Base-by-base conservation (phyloP, 148 eudicot species). In the Vaccinium myrtillus region DNA sequence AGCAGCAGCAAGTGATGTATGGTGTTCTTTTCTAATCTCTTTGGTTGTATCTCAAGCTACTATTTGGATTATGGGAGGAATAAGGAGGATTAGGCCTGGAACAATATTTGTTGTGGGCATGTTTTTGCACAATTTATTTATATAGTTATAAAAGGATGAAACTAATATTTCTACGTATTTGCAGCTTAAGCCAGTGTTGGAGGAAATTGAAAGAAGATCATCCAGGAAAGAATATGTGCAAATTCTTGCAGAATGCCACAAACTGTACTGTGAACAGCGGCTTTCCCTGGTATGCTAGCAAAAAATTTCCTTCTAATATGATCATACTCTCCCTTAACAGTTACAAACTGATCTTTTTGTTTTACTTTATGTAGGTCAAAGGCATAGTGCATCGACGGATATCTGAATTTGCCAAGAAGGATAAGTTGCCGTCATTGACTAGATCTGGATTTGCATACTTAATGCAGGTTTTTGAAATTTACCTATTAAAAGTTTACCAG, bases 1-100 rank as follows among this genome's bases (percentile, higher is more conserved):
- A 90, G 98, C 98, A 75, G 99, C 99, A 87, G 96, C 99, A 80
- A 95, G 94, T 90, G 99, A 97, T 98, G 99, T 95, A 83, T 81
- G 54, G 36, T 36, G 27, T 19, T 80, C 49, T 61, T 32, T 65
- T 36, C 78, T 61, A 49, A 78, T 18, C 81, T 79, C 39, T 79
- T 83, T 81, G 36, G 79, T 81, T 75, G 59, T 74, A 49, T 49
- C 65, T 25, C 77, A 30, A 30, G 48, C 79, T 81, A 54, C 74
- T 32, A n/a, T 80, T 59, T 80, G 73, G 51, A 23, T 61, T 79
- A 1, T 79, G 61, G 48, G 69, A 80, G 73, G 73, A 80, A 1
- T 23, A 59, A 39, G 48, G 69, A 80, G 73, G 73, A 80, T 3
- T 23, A 59, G 70, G 15, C 53, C 30, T 19, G 54, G 53, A 59